Evolutionary conservation across 257 asterid species (phyloP), one percentile per base, ranked within the genome.

Genomic region (Salvia hispanica): DNA sequence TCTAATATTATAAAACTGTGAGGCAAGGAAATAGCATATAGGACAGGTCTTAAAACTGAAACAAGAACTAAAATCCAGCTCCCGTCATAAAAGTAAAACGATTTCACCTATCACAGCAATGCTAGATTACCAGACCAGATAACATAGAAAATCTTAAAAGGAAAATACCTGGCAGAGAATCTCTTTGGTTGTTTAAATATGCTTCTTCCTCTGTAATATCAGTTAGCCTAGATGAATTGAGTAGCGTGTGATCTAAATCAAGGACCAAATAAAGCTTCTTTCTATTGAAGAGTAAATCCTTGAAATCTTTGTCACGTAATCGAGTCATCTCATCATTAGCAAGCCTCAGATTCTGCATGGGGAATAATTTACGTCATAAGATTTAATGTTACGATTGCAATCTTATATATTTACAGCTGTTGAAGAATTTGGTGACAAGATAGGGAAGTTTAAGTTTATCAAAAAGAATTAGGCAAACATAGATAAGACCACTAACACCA

Each of bases 241-340:
- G 91, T 61, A 89, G 80, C 2, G 98, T 92, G 65, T 92, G 98
- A 74, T 92, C 98, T 56, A 92, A 80, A 89, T 92, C 98, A 66
- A 92, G 96, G 70, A 91, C 88, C 81, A 91, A 77, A 75, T 62
- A 80, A 21, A 91, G 90, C 59, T 91, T 91, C 69, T 57, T 85
- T 62, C 69, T 88, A 66, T 73, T 70, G 50, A 77, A 66, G 28
- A 91, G 76, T 69, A 89, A 74, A 63, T 73, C 78, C 78, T 82
- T 85, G 69, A 87, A 64, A 82, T 91, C 96, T 70, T 80, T 85
- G 42, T 84, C 84, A 69, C 96, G 96, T 56, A 89, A 18, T 67
- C 94, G 85, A 33, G 84, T 71, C 78, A 91, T 61, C 74, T 87
- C 98, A 40, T 84, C 88, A 74, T 78, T 75, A 50, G 84, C 76